Base-by-base conservation (phyloP, 2,329 filamentous ascomycete genomes). In the Cladophialophora psammophila region DNA sequence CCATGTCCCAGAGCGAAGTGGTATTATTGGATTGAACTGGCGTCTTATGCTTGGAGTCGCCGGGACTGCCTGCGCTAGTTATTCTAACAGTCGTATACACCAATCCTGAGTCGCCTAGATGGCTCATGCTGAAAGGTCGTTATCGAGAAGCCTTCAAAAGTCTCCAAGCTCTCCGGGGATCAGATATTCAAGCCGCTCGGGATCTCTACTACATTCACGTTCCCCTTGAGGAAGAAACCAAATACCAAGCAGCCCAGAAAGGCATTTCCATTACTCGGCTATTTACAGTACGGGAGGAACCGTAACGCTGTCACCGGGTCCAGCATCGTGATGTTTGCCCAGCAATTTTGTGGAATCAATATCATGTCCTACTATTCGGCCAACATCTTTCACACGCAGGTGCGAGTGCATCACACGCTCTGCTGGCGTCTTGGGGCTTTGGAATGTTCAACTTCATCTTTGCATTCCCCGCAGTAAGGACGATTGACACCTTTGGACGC, bases 1-100 rank as follows among this genome's bases (percentile, higher is more conserved):
- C 26, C 9, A 57, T 38, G n/a, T 35, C 54, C 77, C 77, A 72
- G 69, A 72, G 15, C 69, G 79, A 10, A 72, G 75, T 42, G 53
- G 80, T 10, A 71, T 75, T 42, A 52, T 80, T 31, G 86, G 88
- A 32, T 81, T 84, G 31, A 79, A 88, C 70, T 91, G 90, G 89
- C 85, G 89, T 32, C 79, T 91, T 36, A 90, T 90, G 87, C 84
- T 92, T 73, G 87, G 84, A 2, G 90, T 87, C 6, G 88, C 89
- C 7, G 84, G 84, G 90, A 70, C 81, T 90, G 1, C 86, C 86
- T 2, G 85, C 86, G 26, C 76, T 90, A 6, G 72, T 88, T 50
- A 86, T 88, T 64, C 85, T 84, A 72, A 75, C 72, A 8, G 80
- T 88, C n/a, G 88, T 92, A 71, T 92, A 86, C 76, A 81, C 90